phyloP scores from a whole-genome alignment of 139 green algal species.

The Pseudopediastrum boryanum region DNA sequence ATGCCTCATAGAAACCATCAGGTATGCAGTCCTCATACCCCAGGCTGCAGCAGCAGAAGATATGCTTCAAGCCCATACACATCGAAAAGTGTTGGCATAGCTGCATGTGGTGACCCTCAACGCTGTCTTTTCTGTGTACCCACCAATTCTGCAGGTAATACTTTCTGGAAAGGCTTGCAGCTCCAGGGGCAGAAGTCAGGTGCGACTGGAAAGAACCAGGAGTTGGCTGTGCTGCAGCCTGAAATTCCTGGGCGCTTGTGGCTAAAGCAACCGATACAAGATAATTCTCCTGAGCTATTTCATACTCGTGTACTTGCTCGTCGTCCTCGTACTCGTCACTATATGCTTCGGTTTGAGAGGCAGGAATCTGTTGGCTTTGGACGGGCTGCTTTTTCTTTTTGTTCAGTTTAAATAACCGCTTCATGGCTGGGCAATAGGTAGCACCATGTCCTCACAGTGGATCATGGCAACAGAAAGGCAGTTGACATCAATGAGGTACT shows the following conservation, averaged over 20 bases:
- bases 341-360: constrained; percentile 2
- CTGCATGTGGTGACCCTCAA: no score
- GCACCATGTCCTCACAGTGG: neutral
- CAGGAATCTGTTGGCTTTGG: constrained; percentile 13
- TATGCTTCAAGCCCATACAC: no score
- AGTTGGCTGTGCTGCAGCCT: no score
- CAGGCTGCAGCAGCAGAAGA: constrained; percentile 44
- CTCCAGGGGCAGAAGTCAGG: no score
- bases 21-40: constrained; percentile 45
- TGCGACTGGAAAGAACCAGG: no score
- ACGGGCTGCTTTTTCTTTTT: constrained; percentile 13
- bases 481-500: no score
- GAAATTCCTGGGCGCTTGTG: constrained; percentile 27
- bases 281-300: constrained; percentile 41
- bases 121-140: no score
- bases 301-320: constrained; percentile 38
- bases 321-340: constrained; percentile 21
- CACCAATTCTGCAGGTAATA: no score
- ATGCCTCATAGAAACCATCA: constrained; percentile 64
- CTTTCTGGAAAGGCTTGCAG: no score
- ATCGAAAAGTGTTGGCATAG: no score
- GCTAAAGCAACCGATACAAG: constrained; percentile 35
- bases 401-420: constrained; percentile 10
- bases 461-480: no score
- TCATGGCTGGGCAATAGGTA: neutral